Evolutionary conservation across 164 flowering plant species (phyloP).

Genomic region (Sedum album): DNA sequence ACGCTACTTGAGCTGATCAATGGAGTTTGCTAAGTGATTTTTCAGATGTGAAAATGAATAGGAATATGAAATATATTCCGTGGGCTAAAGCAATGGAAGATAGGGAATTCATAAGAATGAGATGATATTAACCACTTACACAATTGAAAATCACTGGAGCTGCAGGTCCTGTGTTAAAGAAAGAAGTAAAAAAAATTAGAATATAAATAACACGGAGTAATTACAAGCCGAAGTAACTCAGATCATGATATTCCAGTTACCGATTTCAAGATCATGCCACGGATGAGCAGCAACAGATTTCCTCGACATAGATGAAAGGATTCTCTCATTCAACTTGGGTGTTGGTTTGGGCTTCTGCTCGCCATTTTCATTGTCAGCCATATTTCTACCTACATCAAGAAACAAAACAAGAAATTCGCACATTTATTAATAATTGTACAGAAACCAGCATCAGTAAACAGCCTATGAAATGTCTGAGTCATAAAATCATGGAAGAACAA

Average conservation of each 20-base stretch:
- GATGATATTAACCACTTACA: conserved; percentile 30
- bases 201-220: not conserved
- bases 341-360: not conserved
- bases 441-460: not conserved
- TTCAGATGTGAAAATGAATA: not conserved
- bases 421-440: too few relatives aligned
- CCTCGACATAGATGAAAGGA: conserved; percentile 4
- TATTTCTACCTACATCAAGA: not conserved
- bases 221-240: not conserved
- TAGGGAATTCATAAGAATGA: not conserved
- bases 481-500: not conserved
- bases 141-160: conserved; percentile 74
- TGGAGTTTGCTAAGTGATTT: not conserved
- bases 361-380: not conserved
- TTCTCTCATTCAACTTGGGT: conserved; percentile 4
- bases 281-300: conserved; percentile 5
- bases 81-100: too few relatives aligned
- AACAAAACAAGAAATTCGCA: not conserved
- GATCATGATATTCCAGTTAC: not conserved
- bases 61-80: too few relatives aligned
- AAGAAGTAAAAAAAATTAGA: not conserved
- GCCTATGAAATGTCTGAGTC: too few relatives aligned
- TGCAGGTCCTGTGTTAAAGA: conserved; percentile 67
- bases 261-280: conserved; percentile 3
- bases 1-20: not conserved